Evolutionary conservation across 2,329 filamentous ascomycete species (phyloP).

Genomic region (Diaporthe ilicicola): DNA sequence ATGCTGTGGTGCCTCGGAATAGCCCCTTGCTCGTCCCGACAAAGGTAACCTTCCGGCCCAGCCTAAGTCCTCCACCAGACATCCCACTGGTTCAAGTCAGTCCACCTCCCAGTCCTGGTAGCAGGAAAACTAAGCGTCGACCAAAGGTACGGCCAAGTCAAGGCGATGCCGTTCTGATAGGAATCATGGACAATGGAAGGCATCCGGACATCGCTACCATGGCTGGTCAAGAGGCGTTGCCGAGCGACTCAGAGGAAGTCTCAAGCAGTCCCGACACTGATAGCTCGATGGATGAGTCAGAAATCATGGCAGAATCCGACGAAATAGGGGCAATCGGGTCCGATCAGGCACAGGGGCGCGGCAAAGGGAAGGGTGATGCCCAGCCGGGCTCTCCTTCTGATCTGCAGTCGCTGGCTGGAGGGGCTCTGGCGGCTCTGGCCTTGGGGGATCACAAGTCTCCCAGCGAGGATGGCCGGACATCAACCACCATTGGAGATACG

Average conservation of each 20-base stretch:
- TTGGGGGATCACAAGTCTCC: conserved; percentile 31
- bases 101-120: conserved; percentile 48
- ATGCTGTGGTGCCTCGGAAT: conserved; percentile 51
- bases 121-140: conserved; percentile 60
- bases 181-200: conserved; percentile 69
- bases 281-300: conserved; percentile 19
- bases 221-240: conserved; percentile 63
- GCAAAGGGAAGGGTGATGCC: conserved; percentile 18
- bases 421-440: conserved; percentile 40
- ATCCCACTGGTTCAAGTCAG: conserved; percentile 54
- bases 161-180: conserved; percentile 74
- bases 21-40: conserved; percentile 50
- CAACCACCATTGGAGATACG: conserved; percentile 35
- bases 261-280: conserved; percentile 24
- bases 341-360: neutral
- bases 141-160: conserved; percentile 64
- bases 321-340: conserved; percentile 35
- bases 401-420: conserved; percentile 43
- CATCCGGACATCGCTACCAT: conserved; percentile 69
- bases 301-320: conserved; percentile 34
- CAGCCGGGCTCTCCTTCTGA: conserved; percentile 36
- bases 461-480: conserved; percentile 36
- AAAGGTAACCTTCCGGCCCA: conserved; percentile 56
- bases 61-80: conserved; percentile 59
- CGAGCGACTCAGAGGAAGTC: conserved; percentile 44